These are phyloP conservation scores for Clarireedia paspali DNA, from an alignment of 2,329 filamentous ascomycete genomes.

Conservation along the genomic window DNA sequence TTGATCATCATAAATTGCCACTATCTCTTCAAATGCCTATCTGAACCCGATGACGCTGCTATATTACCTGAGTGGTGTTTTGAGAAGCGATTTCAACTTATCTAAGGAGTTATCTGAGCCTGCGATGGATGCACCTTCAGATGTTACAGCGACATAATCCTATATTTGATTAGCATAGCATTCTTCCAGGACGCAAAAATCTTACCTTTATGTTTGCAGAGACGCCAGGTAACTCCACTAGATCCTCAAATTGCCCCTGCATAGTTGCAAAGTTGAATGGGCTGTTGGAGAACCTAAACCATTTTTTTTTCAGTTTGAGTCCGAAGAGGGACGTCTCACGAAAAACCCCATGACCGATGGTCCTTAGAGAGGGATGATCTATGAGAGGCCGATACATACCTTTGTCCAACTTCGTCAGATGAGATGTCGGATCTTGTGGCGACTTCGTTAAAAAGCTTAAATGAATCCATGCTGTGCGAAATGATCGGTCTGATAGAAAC, in stretches of 20 bases:
- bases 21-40: too few relatives aligned
- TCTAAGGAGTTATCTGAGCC: neutral
- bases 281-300: neutral
- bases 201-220: neutral
- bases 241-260: neutral
- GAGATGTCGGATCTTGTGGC: neutral
- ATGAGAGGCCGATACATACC: neutral
- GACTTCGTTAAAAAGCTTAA: neutral
- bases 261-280: constrained; percentile 6
- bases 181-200: neutral
- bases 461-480: neutral
- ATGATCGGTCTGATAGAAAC: constrained; percentile 1
- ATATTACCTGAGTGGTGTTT: too few relatives aligned
- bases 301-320: neutral
- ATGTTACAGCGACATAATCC: neutral
- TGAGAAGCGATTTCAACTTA: neutral
- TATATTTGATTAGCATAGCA: neutral
- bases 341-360: too few relatives aligned
- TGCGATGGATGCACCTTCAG: neutral
- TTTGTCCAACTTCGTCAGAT: constrained; percentile 3
- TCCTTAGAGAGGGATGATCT: too few relatives aligned
- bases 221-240: constrained; percentile 2
- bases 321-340: neutral
- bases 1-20: too few relatives aligned
- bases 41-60: too few relatives aligned